A percentile compares a stretch with the other conserved stretches of the same genome.
phyloP scores from a whole-genome alignment of 345 rosid species.

The Excoecaria cochinchinensis region DNA sequence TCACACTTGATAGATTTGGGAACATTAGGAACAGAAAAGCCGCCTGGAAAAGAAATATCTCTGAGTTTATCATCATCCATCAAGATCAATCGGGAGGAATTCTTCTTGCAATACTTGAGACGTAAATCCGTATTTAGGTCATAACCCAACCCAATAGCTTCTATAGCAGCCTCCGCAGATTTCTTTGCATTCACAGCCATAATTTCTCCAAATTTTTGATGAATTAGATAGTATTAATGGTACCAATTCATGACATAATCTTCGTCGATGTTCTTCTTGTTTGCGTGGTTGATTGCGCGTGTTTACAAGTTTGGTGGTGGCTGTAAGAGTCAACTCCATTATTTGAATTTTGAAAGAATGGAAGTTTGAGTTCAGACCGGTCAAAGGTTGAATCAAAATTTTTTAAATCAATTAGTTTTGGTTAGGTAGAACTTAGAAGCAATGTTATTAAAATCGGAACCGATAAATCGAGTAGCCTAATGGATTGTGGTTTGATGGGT shows the following conservation, averaged over 20 bases:
- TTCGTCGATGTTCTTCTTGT: neutral
- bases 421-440: no score
- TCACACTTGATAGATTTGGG: slow-evolving; percentile 34
- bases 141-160: slow-evolving; percentile 31
- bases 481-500: no score
- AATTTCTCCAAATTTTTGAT: neutral
- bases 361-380: neutral
- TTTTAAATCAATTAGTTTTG: no score
- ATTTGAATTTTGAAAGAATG: neutral
- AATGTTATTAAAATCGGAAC: no score
- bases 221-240: neutral
- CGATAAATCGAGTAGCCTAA: no score
- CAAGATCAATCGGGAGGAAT: slow-evolving; percentile 8
- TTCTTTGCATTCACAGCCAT: slow-evolving; percentile 16
- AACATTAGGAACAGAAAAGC: slow-evolving; percentile 26
- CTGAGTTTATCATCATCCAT: slow-evolving; percentile 18
- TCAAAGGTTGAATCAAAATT: neutral
- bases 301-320: neutral
- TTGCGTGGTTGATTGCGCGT: neutral
- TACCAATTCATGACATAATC: neutral
- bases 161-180: slow-evolving; percentile 30
- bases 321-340: slow-evolving; percentile 10
- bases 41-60: slow-evolving; percentile 34
- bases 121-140: slow-evolving; percentile 29
- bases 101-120: slow-evolving; percentile 28